Evolutionary conservation across 306 rosid species (phyloP).

Genomic region (Hippophae gyantsensis): DNA sequence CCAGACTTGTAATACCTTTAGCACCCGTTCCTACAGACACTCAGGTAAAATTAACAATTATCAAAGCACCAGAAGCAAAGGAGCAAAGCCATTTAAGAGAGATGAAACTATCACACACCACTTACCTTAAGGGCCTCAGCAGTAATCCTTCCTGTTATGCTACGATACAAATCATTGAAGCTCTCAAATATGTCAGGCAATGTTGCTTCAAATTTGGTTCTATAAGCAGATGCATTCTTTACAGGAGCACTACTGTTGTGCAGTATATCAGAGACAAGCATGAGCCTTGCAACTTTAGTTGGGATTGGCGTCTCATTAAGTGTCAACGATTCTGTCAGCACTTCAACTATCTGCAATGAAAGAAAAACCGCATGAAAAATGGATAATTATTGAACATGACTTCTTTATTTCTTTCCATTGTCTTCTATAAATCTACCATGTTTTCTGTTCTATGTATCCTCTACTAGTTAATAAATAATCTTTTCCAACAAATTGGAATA

Average conservation of each 20-base stretch:
- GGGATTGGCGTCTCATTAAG: conserved; percentile 98
- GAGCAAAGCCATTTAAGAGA: background rate
- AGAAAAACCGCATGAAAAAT: conserved; percentile 3
- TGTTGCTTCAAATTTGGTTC: conserved; percentile 93
- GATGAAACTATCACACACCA: conserved; percentile 3
- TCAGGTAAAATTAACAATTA: conserved; percentile 9
- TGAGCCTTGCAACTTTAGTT: conserved; percentile 96
- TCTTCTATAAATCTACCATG: background rate
- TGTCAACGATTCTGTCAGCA: conserved; percentile 92
- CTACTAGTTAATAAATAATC: no score
- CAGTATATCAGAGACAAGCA: conserved; percentile 98
- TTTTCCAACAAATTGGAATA: no score
- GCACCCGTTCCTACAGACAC: conserved; percentile 73
- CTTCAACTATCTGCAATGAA: conserved; percentile 85
- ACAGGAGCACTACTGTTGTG: conserved; percentile 99
- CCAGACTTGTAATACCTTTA: conserved; percentile 98
- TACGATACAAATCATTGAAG: conserved; percentile 87
- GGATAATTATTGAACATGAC: background rate
- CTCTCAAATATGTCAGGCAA: conserved; percentile 96
- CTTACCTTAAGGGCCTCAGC: conserved; percentile 97
- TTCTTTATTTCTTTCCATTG: conserved; percentile 6
- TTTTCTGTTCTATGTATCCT: no score
- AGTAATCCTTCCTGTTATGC: conserved; percentile 89
- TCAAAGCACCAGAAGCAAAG: background rate
- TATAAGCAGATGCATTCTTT: conserved; percentile 98